A percentile compares a stretch with the other conserved stretches of the same genome.
These are phyloP conservation scores for Peniophora sp. DNA, from an alignment of 1,284 basidiomycete species.

Conservation along the genomic window DNA sequence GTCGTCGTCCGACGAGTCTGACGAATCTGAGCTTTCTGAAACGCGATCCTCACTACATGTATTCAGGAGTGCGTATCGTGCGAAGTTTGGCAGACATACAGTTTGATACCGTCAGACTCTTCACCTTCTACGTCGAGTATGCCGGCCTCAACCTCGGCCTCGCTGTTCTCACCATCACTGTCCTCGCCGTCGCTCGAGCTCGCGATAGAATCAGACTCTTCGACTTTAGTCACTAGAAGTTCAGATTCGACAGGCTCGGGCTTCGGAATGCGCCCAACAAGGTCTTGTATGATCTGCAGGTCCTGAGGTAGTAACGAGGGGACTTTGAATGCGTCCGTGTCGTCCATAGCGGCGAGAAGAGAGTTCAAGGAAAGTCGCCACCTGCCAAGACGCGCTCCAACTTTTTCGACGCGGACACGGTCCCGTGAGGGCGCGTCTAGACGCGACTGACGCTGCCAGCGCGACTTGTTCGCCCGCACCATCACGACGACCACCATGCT, in stretches of 20 bases:
- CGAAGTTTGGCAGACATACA: conserved; percentile 1
- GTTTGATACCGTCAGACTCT: background rate
- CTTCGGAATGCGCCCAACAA: conserved; percentile 35
- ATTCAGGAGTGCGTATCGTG: background rate
- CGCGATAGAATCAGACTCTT: conserved; percentile 30
- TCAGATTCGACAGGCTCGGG: conserved; percentile 4
- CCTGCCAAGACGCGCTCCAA: no score
- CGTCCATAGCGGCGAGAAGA: background rate
- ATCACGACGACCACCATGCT: background rate
- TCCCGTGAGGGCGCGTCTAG: background rate
- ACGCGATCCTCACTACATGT: conserved; percentile 20
- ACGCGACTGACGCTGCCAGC: background rate
- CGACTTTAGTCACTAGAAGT: conserved; percentile 6
- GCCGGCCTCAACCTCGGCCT: conserved; percentile 61
- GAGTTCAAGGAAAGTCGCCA: background rate
- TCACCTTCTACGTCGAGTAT: conserved; percentile 32
- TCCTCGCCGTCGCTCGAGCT: conserved; percentile 31
- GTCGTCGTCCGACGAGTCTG: conserved; percentile 27
- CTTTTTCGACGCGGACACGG: no score
- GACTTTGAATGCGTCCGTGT: conserved; percentile 37
- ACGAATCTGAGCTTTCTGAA: conserved; percentile 35
- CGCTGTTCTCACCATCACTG: conserved; percentile 61
- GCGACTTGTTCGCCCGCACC: background rate
- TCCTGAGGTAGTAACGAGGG: conserved; percentile 63
- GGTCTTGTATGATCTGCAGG: conserved; percentile 59